Percentiles rank a stretch among this genome's conserved stretches.
These are phyloP conservation scores for Nidularia sp. DNA, from an alignment of 768 basidiomycete species.

Conservation along the genomic window DNA sequence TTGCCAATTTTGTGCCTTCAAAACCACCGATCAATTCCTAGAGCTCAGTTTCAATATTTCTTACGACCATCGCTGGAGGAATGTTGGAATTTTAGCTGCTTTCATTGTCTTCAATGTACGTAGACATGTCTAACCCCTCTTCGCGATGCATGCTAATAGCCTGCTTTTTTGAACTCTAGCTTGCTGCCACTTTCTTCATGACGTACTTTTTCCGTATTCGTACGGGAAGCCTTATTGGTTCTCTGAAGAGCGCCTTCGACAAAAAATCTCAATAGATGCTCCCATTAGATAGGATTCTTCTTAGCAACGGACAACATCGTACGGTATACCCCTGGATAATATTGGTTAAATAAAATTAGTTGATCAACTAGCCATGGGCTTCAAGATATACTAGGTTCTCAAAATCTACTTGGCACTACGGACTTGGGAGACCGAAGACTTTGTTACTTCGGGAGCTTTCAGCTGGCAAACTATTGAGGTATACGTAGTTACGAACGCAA, in stretches of 20 bases:
- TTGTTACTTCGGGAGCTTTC: too few species aligned
- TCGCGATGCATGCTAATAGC: not conserved
- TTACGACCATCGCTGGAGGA: slow-evolving; percentile 50
- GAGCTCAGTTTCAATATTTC: slow-evolving; percentile 47
- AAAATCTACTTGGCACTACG: too few species aligned
- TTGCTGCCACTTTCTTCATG: slow-evolving; percentile 35
- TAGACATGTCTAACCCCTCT: slow-evolving; percentile 2
- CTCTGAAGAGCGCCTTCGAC: not conserved
- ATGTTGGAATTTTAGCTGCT: slow-evolving; percentile 48
- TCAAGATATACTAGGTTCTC: too few species aligned
- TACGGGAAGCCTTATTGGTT: slow-evolving; percentile 2
- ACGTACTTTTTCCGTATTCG: slow-evolving; percentile 53
- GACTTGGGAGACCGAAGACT: too few species aligned
- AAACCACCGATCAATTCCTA: slow-evolving; percentile 58
- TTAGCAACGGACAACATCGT: too few species aligned
- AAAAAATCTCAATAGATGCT: too few species aligned
- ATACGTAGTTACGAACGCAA: too few species aligned
- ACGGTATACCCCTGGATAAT: too few species aligned
- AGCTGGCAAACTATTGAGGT: too few species aligned
- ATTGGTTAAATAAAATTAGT: too few species aligned
- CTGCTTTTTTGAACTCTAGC: slow-evolving; percentile 19
- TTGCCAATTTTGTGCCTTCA: slow-evolving; percentile 57
- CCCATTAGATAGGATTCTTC: too few species aligned
- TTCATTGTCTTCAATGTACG: slow-evolving; percentile 47
- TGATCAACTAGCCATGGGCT: too few species aligned